Conservation (phyloP, 306 rosid genomes). For the Cicer bijugum region DNA sequence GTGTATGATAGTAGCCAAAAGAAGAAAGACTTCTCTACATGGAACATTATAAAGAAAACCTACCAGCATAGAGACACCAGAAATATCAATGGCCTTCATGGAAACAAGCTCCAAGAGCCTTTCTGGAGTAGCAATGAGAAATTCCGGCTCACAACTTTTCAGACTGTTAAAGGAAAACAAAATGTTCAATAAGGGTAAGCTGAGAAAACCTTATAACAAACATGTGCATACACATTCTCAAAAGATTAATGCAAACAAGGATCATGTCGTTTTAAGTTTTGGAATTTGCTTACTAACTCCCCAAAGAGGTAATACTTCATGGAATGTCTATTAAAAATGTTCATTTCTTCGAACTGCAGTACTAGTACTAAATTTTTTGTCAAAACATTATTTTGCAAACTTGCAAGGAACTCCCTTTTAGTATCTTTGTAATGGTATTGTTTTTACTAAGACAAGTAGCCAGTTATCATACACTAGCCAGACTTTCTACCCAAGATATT, state of each 20-base stretch:
- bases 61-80: conserved; percentile 88
- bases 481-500: neutral
- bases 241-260: conserved; percentile 1
- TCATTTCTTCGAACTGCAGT: conserved; percentile 15
- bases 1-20: too few relatives aligned
- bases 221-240: conserved; percentile 16
- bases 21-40: too few relatives aligned
- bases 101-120: conserved; percentile 89
- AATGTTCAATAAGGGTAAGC: conserved; percentile 35
- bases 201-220: conserved; percentile 14
- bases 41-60: conserved; percentile 35
- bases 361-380: neutral
- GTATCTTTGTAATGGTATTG: neutral
- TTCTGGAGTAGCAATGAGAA: conserved; percentile 91
- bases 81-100: conserved; percentile 81
- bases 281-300: conserved; percentile 10
- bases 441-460: too few relatives aligned
- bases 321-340: conserved; percentile 13
- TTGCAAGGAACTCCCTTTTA: neutral
- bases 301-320: conserved; percentile 11
- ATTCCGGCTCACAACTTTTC: conserved; percentile 90
- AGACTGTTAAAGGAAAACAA: conserved; percentile 58
- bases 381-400: conserved; percentile 6
- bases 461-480: conserved; percentile 7
- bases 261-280: neutral